phyloP scores from a whole-genome alignment of 805 yeast species.

The Saccharomyces paradoxus region DNA sequence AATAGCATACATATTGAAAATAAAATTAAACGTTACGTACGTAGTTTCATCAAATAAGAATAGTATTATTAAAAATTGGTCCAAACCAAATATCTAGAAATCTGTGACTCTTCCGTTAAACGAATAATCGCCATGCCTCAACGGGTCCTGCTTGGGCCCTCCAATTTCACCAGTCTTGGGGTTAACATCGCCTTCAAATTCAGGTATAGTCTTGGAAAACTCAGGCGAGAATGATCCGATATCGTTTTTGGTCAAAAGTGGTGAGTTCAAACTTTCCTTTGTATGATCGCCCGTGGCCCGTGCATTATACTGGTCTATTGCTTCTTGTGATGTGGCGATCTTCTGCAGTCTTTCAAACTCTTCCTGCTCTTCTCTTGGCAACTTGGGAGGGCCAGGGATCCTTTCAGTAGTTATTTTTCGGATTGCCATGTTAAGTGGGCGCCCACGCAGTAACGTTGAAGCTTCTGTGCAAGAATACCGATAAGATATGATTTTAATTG shows the following conservation, averaged over 20 bases:
- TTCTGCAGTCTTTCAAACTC: constrained; percentile 85
- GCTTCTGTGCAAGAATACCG: not conserved
- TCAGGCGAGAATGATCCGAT: constrained; percentile 62
- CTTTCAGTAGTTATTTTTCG: constrained; percentile 12
- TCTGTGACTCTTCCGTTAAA: constrained; percentile 96
- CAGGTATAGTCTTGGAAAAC: constrained; percentile 73
- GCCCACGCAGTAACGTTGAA: not conserved
- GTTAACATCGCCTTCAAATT: constrained; percentile 88
- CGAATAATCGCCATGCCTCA: constrained; percentile 85
- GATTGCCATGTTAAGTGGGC: constrained; percentile 1
- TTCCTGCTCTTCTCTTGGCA: constrained; percentile 38
- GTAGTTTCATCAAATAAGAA: not conserved
- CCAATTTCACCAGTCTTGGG: constrained; percentile 93
- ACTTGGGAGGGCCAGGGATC: constrained; percentile 28
- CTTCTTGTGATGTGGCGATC: constrained; percentile 69
- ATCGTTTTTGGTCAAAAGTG: constrained; percentile 38
- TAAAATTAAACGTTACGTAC: not conserved
- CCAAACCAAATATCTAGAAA: constrained; percentile 38
- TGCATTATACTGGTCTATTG: constrained; percentile 65
- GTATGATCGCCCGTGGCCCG: constrained; percentile 29
- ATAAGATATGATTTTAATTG: not conserved
- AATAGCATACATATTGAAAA: not conserved
- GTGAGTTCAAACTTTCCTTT: constrained; percentile 28
- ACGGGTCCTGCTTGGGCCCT: constrained; percentile 96
- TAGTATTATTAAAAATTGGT: not conserved